Evolutionary conservation across 768 basidiomycete species (phyloP).

Genomic region (Panus rudis): DNA sequence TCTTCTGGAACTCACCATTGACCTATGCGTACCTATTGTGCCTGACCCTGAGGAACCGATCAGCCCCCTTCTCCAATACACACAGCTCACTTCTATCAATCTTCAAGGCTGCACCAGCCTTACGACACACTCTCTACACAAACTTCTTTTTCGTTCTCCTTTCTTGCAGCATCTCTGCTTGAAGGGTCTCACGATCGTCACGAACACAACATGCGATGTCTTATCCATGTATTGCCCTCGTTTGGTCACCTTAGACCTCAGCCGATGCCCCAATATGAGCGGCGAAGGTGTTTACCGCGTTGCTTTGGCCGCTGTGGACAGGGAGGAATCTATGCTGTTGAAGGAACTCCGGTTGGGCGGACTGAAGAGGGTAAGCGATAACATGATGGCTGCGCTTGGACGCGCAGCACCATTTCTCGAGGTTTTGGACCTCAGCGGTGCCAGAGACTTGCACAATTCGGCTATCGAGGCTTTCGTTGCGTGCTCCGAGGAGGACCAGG

Average conservation of each 20-base stretch:
- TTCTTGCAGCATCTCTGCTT: constrained; percentile 51
- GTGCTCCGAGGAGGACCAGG: constrained; percentile 35
- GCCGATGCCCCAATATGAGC: constrained; percentile 63
- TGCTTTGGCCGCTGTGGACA: constrained; percentile 35
- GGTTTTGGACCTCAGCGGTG: constrained; percentile 75
- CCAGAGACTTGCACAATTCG: constrained; percentile 65
- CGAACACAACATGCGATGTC: constrained; percentile 66
- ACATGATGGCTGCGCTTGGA: constrained; percentile 59
- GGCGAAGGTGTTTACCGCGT: constrained; percentile 55
- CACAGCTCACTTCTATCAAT: constrained; percentile 65
- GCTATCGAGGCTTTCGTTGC: constrained; percentile 67
- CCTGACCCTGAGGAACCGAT: constrained; percentile 15
- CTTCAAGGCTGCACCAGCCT: constrained; percentile 66
- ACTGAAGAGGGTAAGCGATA: constrained; percentile 52
- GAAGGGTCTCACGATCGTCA: constrained; percentile 62
- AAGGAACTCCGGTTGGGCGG: constrained; percentile 64
- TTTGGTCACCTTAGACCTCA: constrained; percentile 59
- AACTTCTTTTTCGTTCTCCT: constrained; percentile 62
- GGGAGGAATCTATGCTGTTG: constrained; percentile 44
- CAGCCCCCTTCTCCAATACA: constrained; percentile 34
- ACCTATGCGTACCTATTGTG: constrained; percentile 38
- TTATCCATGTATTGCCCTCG: constrained; percentile 51
- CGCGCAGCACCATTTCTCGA: constrained; percentile 65
- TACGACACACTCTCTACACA: constrained; percentile 59
- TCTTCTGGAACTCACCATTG: constrained; percentile 46